phyloP scores from a whole-genome alignment of 345 rosid species.

The Rubroshorea leprosula region DNA sequence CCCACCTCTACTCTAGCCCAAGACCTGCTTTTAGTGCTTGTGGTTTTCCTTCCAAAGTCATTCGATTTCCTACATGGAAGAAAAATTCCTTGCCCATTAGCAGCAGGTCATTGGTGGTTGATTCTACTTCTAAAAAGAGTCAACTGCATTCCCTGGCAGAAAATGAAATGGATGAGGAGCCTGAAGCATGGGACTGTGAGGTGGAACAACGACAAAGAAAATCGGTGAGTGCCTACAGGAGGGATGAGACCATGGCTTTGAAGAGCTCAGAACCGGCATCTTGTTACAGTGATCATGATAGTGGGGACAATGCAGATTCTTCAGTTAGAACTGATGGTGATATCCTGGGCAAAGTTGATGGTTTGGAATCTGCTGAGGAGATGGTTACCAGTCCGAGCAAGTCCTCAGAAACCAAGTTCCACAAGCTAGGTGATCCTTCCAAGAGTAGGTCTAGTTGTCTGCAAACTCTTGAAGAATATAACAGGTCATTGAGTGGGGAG shows the following conservation, averaged over 20 bases:
- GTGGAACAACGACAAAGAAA: too few relatives aligned
- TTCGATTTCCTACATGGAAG: slow-evolving; percentile 32
- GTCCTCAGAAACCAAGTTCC: slow-evolving; percentile 25
- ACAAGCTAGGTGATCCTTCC: slow-evolving; percentile 24
- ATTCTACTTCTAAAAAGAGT: slow-evolving; percentile 25
- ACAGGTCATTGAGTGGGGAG: slow-evolving; percentile 30
- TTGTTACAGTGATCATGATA: slow-evolving; percentile 17
- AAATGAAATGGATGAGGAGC: slow-evolving; percentile 37
- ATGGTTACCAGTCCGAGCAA: slow-evolving; percentile 20
- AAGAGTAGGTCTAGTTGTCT: slow-evolving; percentile 32
- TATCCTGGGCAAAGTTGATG: slow-evolving; percentile 18
- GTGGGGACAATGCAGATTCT: slow-evolving; percentile 24
- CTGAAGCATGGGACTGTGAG: slow-evolving; percentile 27
- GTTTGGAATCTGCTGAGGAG: slow-evolving; percentile 29
- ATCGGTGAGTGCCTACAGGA: slow-evolving; percentile 23
- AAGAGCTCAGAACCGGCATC: slow-evolving; percentile 23
- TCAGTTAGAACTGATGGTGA: slow-evolving; percentile 19
- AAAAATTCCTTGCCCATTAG: slow-evolving; percentile 27
- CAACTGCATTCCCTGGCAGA: slow-evolving; percentile 27
- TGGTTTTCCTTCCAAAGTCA: slow-evolving; percentile 25
- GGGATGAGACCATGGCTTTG: slow-evolving; percentile 28
- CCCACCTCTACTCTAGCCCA: slow-evolving; percentile 17
- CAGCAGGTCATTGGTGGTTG: slow-evolving; percentile 26
- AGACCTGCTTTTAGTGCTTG: slow-evolving; percentile 18
- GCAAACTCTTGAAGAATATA: slow-evolving; percentile 36